A percentile compares a stretch with the other conserved stretches of the same genome.
These are phyloP conservation scores for Aspergillaceae sp. DNA, from an alignment of 2,329 filamentous ascomycete genomes.

Conservation along the genomic window DNA sequence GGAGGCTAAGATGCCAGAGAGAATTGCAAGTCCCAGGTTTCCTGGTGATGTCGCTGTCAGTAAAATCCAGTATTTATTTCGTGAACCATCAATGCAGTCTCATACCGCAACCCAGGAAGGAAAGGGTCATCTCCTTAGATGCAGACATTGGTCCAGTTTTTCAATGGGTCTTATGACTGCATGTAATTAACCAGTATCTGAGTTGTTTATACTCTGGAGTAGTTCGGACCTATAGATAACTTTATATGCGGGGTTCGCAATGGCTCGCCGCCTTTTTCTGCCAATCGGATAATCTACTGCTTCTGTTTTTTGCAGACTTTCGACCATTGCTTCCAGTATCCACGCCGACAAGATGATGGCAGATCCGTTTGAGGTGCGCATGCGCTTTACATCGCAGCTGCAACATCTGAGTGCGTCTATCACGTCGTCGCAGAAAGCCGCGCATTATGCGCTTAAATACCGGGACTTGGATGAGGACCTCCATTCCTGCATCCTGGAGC, in stretches of 20 bases:
- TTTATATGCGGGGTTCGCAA: too few relatives aligned
- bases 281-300: too few relatives aligned
- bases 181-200: neutral
- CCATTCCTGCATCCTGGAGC: constrained; percentile 93
- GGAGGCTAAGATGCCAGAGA: neutral
- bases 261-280: too few relatives aligned
- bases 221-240: too few relatives aligned
- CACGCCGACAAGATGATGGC: constrained; percentile 45
- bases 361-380: constrained; percentile 95
- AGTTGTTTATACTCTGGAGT: too few relatives aligned
- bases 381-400: constrained; percentile 87
- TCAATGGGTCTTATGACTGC: neutral
- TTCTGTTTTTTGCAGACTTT: too few relatives aligned
- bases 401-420: constrained; percentile 87
- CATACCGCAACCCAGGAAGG: constrained; percentile 14
- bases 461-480: constrained; percentile 93
- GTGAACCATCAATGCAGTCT: constrained; percentile 6
- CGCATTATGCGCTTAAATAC: constrained; percentile 89
- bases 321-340: too few relatives aligned
- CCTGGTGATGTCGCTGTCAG: neutral
- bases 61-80: constrained; percentile 7
- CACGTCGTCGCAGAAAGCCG: constrained; percentile 81
- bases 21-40: neutral
- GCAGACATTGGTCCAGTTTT: neutral
- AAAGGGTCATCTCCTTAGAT: constrained; percentile 4